phyloP scores from a whole-genome alignment of 352 stramenopile genomes.

The Pythium diclinum region DNA sequence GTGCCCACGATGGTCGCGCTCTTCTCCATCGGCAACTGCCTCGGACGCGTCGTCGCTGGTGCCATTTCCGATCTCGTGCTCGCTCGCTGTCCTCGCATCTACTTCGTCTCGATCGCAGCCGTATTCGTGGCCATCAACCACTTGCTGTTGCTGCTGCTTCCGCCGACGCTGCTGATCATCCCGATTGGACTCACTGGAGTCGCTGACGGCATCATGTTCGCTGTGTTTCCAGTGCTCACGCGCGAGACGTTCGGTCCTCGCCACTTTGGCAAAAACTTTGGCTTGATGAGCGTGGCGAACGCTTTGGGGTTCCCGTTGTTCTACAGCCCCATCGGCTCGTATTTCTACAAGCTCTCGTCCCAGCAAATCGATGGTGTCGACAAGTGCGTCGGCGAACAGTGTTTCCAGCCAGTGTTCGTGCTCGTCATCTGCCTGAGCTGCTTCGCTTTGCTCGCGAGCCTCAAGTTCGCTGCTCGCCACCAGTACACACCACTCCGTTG shows the following conservation, averaged over 20 bases:
- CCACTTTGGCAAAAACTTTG: slow-evolving; percentile 82
- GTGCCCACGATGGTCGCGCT: slow-evolving; percentile 63
- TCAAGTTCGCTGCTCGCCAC: slow-evolving; percentile 45
- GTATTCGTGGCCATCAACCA: slow-evolving; percentile 60
- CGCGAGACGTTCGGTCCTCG: slow-evolving; percentile 64
- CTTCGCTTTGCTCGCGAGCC: slow-evolving; percentile 47
- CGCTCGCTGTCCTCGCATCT: slow-evolving; percentile 44
- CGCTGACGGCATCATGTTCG: slow-evolving; percentile 73
- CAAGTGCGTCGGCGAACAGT: slow-evolving; percentile 55
- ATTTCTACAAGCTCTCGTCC: slow-evolving; percentile 47
- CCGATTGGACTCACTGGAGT: slow-evolving; percentile 58
- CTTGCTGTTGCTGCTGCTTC: slow-evolving; percentile 50
- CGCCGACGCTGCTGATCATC: slow-evolving; percentile 39
- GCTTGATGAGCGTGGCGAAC: slow-evolving; percentile 71
- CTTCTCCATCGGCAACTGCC: slow-evolving; percentile 71
- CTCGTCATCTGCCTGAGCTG: slow-evolving; percentile 50
- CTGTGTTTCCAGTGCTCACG: slow-evolving; percentile 61
- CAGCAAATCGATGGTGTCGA: slow-evolving; percentile 34
- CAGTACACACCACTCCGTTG: slow-evolving; percentile 24
- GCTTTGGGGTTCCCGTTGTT: slow-evolving; percentile 70
- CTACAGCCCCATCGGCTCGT: slow-evolving; percentile 62
- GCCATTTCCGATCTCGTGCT: slow-evolving; percentile 61
- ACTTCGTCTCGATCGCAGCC: slow-evolving; percentile 54
- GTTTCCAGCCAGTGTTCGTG: slow-evolving; percentile 64
- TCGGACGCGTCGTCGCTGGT: slow-evolving; percentile 50